Percentiles rank a stretch among this genome's conserved stretches.
Conservation (phyloP, 129 eudicot species). For the Silybum marianum region DNA sequence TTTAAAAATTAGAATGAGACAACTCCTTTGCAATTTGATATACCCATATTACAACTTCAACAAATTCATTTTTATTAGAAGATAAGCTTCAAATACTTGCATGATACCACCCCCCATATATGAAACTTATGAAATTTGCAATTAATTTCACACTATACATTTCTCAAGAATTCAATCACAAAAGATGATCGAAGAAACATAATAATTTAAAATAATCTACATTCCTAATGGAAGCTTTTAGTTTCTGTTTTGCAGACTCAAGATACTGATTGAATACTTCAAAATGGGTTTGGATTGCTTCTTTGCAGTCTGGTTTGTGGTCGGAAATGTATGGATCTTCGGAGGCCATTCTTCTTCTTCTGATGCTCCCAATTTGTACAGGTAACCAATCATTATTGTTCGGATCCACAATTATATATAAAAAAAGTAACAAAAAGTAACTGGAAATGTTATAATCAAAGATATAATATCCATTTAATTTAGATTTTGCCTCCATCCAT, state of each 20-base stretch:
- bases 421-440: not conserved
- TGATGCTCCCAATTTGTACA: too few species aligned
- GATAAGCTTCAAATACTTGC: not conserved
- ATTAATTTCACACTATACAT: not conserved
- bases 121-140: not conserved
- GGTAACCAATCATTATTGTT: not conserved
- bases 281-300: too few species aligned
- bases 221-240: not conserved
- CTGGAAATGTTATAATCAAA: constrained; percentile 1
- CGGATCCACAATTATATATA: not conserved
- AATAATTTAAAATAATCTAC: not conserved
- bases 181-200: not conserved
- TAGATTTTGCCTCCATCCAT: not conserved
- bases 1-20: not conserved
- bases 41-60: not conserved
- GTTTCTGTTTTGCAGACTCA: too few species aligned
- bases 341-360: too few species aligned
- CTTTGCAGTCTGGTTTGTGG: too few species aligned
- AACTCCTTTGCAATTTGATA: not conserved
- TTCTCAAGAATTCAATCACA: not conserved
- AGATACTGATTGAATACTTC: too few species aligned
- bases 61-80: not conserved
- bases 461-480: not conserved
- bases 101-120: not conserved
- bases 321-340: too few species aligned